These are phyloP conservation scores for Schizopora paradoxa DNA, from an alignment of 1,284 basidiomycete genomes.

Conservation along the genomic window DNA sequence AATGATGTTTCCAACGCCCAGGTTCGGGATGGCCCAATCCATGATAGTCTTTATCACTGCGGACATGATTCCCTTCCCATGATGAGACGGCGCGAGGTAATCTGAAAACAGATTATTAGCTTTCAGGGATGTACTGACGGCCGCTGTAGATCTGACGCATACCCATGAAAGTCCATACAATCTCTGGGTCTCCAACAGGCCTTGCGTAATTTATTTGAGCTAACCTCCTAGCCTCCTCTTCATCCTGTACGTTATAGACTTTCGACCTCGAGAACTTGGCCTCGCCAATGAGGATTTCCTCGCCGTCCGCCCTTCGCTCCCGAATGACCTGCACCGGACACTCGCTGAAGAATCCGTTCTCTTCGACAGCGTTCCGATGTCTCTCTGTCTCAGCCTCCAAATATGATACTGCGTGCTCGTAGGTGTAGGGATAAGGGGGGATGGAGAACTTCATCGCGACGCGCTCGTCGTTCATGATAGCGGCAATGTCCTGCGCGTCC, in stretches of 20 bases:
- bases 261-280: constrained; percentile 9
- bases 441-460: constrained; percentile 17
- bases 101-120: constrained; percentile 17
- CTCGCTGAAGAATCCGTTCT: constrained; percentile 8
- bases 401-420: constrained; percentile 20
- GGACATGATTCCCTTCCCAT: constrained; percentile 29
- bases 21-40: constrained; percentile 27
- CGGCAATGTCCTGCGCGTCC: constrained; percentile 14
- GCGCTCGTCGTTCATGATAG: constrained; percentile 20
- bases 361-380: neutral
- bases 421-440: constrained; percentile 21
- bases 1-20: constrained; percentile 23
- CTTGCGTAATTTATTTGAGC: constrained; percentile 11
- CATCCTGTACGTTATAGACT: constrained; percentile 12
- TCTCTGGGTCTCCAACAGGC: constrained; percentile 17
- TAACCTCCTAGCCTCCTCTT: constrained; percentile 9
- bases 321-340: constrained; percentile 18
- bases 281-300: constrained; percentile 18
- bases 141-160: no score
- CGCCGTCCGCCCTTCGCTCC: constrained; percentile 19
- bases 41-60: constrained; percentile 23
- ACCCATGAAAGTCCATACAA: constrained; percentile 21
- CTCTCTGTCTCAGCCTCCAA: no score
- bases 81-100: constrained; percentile 26
- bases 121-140: neutral